phyloP scores from a whole-genome alignment of 257 asterid species.

The Cynanchum wilfordii region DNA sequence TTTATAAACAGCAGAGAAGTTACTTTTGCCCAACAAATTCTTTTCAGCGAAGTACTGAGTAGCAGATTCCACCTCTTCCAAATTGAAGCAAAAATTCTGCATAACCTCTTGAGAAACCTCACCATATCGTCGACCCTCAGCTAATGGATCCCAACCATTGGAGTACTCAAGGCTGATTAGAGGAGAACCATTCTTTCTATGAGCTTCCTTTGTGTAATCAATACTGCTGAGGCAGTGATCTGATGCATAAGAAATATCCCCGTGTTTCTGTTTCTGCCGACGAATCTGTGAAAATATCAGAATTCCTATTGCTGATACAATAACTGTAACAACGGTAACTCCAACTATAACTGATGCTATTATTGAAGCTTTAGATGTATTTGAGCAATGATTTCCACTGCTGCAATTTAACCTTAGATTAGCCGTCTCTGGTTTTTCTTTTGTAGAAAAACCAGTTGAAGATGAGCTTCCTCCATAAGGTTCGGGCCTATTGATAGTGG shows the following conservation, averaged over 20 bases:
- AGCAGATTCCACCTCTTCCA: conserved; percentile 79
- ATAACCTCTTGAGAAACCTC: conserved; percentile 55
- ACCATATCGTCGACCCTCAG: conserved; percentile 72
- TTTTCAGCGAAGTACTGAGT: conserved; percentile 76
- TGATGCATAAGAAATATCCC: conserved; percentile 27
- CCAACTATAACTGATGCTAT: conserved; percentile 58
- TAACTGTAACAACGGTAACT: conserved; percentile 35
- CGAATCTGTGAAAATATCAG: conserved; percentile 42
- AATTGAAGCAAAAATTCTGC: conserved; percentile 62
- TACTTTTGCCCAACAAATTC: conserved; percentile 69
- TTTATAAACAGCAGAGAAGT: conserved; percentile 54
- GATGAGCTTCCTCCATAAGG: conserved; percentile 56
- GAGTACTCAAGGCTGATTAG: conserved; percentile 85
- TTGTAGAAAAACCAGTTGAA: conserved; percentile 34
- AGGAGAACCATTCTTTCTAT: conserved; percentile 76
- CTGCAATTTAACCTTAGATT: conserved; percentile 64
- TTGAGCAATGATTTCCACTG: conserved; percentile 47
- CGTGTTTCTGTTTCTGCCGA: conserved; percentile 58
- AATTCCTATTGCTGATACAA: conserved; percentile 40
- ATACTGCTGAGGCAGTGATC: conserved; percentile 40
- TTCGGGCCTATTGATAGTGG: conserved; percentile 43
- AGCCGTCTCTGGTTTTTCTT: conserved; percentile 80
- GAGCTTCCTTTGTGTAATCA: conserved; percentile 40
- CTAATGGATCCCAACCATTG: conserved; percentile 87
- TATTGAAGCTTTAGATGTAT: conserved; percentile 43